Base-by-base conservation (phyloP, 441 rosid genomes). In the Bruguiera hainesii region DNA sequence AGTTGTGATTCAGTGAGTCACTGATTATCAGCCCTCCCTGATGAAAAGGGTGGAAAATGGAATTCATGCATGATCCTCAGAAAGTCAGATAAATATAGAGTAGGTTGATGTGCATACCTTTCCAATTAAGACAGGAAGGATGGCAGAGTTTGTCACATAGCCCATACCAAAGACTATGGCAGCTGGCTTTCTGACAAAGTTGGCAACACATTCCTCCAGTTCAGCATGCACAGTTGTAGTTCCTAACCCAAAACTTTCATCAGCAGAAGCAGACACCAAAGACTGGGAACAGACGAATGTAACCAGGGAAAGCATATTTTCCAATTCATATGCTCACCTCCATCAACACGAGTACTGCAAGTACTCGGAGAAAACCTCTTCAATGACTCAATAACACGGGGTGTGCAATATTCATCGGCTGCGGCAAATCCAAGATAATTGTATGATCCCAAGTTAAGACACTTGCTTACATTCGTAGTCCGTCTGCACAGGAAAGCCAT, bases 361-460 rank as follows among this genome's bases (percentile, higher is more conserved):
- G 96, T 93, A 65, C 97, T 85, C 0, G 98, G 75, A 31, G 90
- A 84, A 80, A 72, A 90, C 66, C 59, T 84, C 78, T 81, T 88
- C 74, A 93, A 78, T 3, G 91, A 75, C 68, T 85, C 88, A 37
- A 93, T 90, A 6, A 66, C 98, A 63, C 97, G 87, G 19, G 98
- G 97, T 0, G 93, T 93, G 73, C 97, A 90, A 68, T 90, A 93
- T 63, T 93, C 97, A 85, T 93, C 97, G 5, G 88, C 79, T n/a
- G 96, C 87, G 57, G 93, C 92, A 76, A 90, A 93, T 10, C 97
- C 97, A 64, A 93, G 96, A 78, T 93, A 93, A 67, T 93, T 93
- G 79, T 90, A 90, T 0, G 96, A 87, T 33, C 93, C 98, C 90
- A 93, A 82, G 75, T 93, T 93, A 31, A 92, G 90, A 58, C 98